Conservation (phyloP, 345 rosid species). For the Combretum micranthum region DNA sequence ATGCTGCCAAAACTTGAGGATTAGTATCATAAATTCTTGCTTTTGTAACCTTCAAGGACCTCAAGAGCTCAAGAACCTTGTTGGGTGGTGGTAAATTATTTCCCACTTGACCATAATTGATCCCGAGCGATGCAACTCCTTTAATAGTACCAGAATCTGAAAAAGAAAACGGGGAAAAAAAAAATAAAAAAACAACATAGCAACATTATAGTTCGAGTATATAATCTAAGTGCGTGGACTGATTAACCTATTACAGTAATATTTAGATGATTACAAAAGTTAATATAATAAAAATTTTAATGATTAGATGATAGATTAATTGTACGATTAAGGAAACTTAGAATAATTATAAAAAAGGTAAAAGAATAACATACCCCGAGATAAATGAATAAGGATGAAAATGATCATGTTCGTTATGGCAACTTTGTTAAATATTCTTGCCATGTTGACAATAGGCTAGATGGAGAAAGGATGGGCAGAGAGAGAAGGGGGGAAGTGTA, state of each 20-base stretch:
- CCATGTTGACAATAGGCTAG: background rate
- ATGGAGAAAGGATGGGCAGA: constrained; percentile 1
- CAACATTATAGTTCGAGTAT: background rate
- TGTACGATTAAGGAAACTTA: background rate
- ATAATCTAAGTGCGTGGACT: background rate
- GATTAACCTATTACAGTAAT: background rate
- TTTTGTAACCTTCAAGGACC: constrained; percentile 54
- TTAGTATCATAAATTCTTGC: constrained; percentile 85
- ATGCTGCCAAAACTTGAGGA: constrained; percentile 65
- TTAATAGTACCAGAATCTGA: background rate
- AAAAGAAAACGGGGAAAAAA: background rate
- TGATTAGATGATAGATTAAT: background rate
- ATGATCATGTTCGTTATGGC: background rate
- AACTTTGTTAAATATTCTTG: background rate
- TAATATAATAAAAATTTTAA: background rate
- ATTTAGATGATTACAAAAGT: background rate
- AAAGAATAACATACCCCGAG: background rate
- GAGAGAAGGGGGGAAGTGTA: background rate
- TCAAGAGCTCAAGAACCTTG: constrained; percentile 56
- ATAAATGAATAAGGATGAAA: background rate
- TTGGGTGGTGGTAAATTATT: constrained; percentile 72
- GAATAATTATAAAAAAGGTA: background rate
- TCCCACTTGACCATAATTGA: constrained; percentile 89
- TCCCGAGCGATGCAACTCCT: constrained; percentile 54
- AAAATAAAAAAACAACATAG: background rate